phyloP scores from a whole-genome alignment of 2,329 filamentous ascomycete genomes.

The Diplodia mutila region DNA sequence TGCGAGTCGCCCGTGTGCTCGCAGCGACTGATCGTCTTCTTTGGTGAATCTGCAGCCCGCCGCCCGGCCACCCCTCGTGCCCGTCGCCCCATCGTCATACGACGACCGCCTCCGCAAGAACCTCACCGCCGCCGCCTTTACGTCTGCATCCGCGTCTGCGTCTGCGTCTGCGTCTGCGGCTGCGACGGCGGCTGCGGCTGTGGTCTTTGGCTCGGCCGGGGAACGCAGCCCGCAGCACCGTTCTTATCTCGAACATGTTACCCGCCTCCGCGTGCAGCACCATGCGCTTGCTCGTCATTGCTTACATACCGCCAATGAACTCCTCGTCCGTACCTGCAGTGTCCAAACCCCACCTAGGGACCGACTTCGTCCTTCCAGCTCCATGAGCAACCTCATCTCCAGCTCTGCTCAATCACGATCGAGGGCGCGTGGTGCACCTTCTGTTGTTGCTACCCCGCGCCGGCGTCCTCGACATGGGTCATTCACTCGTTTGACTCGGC shows the following conservation, averaged over 20 bases:
- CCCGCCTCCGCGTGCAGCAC: not conserved
- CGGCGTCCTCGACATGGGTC: not conserved
- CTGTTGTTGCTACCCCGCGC: not conserved
- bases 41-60: slow-evolving; percentile 2
- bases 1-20: slow-evolving; percentile 11
- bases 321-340: slow-evolving; percentile 14
- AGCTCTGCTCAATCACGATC: not conserved
- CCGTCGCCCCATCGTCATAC: slow-evolving; percentile 17
- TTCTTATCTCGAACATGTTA: slow-evolving; percentile 1
- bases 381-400: not conserved
- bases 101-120: slow-evolving; percentile 1
- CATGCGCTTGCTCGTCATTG: slow-evolving; percentile 15
- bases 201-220: too few relatives aligned
- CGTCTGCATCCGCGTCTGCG: not conserved
- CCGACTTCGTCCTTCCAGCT: not conserved
- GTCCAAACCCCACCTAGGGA: not conserved
- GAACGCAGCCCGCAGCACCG: not conserved
- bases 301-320: slow-evolving; percentile 9
- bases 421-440: not conserved
- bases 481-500: not conserved
- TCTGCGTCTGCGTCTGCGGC: not conserved
- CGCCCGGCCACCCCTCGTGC: not conserved
- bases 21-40: slow-evolving; percentile 2
- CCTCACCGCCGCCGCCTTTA: not conserved
- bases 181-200: not conserved